Conservation (phyloP, 2,329 filamentous ascomycete species). For the Dryadomyces quercus-mongolicae region DNA sequence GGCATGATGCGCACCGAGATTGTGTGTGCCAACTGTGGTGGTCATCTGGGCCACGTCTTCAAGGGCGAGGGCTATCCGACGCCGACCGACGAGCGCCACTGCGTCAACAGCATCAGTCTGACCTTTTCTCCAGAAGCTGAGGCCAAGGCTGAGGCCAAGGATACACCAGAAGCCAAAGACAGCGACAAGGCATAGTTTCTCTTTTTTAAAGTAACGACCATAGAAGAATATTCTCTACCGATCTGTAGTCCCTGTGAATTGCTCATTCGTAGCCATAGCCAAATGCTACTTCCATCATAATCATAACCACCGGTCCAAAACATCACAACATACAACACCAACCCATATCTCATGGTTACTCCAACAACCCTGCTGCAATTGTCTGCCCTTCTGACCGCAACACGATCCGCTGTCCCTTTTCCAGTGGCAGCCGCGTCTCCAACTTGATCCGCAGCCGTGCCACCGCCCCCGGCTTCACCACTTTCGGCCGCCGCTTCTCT, state of each 20-base stretch:
- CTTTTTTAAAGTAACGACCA: too few species aligned
- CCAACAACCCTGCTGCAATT: constrained; percentile 75
- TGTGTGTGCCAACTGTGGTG: constrained; percentile 86
- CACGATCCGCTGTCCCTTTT: constrained; percentile 69
- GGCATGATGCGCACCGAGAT: constrained; percentile 90
- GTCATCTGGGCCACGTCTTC: constrained; percentile 83
- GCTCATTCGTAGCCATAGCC: too few species aligned
- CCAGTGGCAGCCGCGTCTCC: constrained; percentile 63
- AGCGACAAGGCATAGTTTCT: not conserved
- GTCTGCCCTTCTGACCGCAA: constrained; percentile 71
- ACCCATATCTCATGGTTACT: constrained; percentile 37
- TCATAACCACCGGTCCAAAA: too few species aligned
- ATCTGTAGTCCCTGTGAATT: too few species aligned
- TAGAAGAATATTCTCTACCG: too few species aligned
- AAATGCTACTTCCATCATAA: too few species aligned
- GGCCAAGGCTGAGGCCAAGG: not conserved
- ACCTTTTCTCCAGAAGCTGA: constrained; percentile 58
- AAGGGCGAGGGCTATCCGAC: constrained; percentile 76
- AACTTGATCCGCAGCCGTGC: constrained; percentile 68
- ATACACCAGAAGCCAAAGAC: too few species aligned
- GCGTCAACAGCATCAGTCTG: constrained; percentile 86
- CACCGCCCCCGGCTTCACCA: constrained; percentile 68
- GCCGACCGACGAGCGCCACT: constrained; percentile 92
- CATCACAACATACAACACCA: too few species aligned
- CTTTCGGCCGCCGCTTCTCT: constrained; percentile 70